Evolutionary conservation across 2,329 filamentous ascomycete species (phyloP), one percentile per base, ranked within the genome.

Genomic region (Achaetomium macrosporum): DNA sequence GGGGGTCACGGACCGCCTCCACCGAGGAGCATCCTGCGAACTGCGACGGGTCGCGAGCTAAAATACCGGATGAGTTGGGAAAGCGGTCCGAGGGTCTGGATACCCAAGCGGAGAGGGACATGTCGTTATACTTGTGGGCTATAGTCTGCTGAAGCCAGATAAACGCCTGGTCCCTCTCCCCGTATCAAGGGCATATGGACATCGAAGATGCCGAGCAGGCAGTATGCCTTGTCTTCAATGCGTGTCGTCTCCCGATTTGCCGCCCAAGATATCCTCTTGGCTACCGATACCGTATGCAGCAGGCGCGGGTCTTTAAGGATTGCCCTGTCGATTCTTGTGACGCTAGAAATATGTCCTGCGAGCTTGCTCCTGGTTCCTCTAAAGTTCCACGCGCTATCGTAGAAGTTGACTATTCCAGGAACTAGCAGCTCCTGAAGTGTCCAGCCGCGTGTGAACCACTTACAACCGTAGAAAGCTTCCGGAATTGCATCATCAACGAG

Each of bases 151-250:
- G 49, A 2, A 51, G 36, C 6, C 42, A 33, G 16, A 51, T 42
- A 17, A 51, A 51, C 1, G 49, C 42, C 15, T 35, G 25, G 1
- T 45, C 36, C 25, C 42, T 20, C 11, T 57, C 57, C 10, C 57
- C 57, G 19, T 59, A 59, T 29, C 31, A 59, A 20, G 3, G 53
- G 42, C 57, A 59, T 57, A 19, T 51, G 47, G 8, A 59, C 55
- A 0, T 37, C 42, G 7, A 59, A 51, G 8, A 59, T 45, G 1
- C 57, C 57, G 2, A 59, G 19, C 2, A 59, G 37, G 17, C 50
- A 56, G 35, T 57, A 57, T 1, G 57, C 55, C 12, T 16, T 35
- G 20, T 59, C 57, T 29, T 57, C 53, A 2, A 10, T 10, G 1
- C 51, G 45, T 1, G 48, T 56, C 1, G 57, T 57, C 2, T 36